Evolutionary conservation across 129 eudicot species (phyloP), one percentile per base, ranked within the genome.

Genomic region (Deinandra increscens): DNA sequence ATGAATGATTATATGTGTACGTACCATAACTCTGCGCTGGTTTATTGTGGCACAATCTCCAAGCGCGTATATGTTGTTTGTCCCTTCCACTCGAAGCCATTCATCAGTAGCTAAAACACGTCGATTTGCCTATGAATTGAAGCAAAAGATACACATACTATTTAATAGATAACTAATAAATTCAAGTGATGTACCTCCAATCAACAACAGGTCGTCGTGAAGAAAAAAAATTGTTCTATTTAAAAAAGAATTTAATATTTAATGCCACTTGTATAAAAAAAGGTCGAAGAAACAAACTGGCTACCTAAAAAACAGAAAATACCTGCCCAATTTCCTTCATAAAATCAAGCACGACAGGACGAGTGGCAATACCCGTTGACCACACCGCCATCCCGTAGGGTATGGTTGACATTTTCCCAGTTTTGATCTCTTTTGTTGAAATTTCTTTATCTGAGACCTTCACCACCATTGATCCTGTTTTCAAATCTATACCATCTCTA

Each of bases 321-420:
- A 90, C 97, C 97, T 90, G 95, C 31, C 91, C 91, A 53, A 90
- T 77, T 70, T 90, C 91, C 80, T 87, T 90, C 97, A 90, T 90
- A 45, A 87, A 90, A 69, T 90, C 95, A 84, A 78, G 72, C 39
- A 90, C 76, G 9, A 90, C 91, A 55, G 97, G 97, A 31, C 97
- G 97, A 74, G 97, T 90, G 7, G 91, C 97, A 66, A 87, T 90
- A 49, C 97, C 97, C 14, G 97, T 90, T 70, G 95, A 90, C 97
- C 97, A 90, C 58, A 90, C 95, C 44, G 83, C 87, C 97, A 90
- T 84, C 37, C 97, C 97, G 19, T 90, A 90, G 23, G 97, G 95
- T 64, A 84, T 75, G 50, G 91, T 76, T 68, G 91, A 78, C 49
- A 81, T 71, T 41, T 76, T 75, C 41, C 95, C 97, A 33, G 76